Conservation (phyloP, 2,329 filamentous ascomycete species). For the Dendrostoma leiphaemia region DNA sequence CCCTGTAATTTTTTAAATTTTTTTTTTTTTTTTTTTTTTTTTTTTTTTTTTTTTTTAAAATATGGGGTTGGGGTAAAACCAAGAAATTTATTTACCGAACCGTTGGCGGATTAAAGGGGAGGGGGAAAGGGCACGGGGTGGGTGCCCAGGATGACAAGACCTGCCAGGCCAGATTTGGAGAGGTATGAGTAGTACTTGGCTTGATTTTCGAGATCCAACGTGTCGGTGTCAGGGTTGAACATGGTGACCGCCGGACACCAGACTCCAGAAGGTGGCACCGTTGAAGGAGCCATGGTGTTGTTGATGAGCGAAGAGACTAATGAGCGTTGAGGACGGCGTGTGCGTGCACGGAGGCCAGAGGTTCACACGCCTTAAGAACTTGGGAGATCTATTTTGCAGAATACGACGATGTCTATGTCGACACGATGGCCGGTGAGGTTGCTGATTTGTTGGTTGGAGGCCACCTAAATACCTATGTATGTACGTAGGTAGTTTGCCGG, state of each 20-base stretch:
- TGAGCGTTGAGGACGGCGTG: neutral
- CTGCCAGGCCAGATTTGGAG: constrained; percentile 26
- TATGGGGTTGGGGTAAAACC: no score
- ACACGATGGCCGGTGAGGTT: no score
- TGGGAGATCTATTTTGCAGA: no score
- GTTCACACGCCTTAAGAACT: no score
- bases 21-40: no score
- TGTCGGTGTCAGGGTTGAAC: constrained; percentile 29
- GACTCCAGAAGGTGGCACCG: constrained; percentile 28
- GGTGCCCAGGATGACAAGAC: constrained; percentile 32
- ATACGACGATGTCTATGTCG: no score
- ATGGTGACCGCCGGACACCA: constrained; percentile 34
- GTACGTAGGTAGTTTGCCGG: neutral
- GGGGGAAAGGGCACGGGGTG: constrained; percentile 32
- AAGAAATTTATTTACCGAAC: no score
- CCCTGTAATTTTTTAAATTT: no score
- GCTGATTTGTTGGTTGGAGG: no score
- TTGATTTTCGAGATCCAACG: constrained; percentile 27
- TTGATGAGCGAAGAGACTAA: neutral
- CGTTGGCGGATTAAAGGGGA: no score
- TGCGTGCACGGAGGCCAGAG: neutral
- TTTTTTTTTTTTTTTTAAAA: no score
- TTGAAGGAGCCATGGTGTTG: constrained; percentile 12
- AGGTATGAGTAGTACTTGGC: constrained; percentile 30
- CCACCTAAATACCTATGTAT: no score